phyloP scores from a whole-genome alignment of 257 asterid species.

The Nicotiana noctiflora region DNA sequence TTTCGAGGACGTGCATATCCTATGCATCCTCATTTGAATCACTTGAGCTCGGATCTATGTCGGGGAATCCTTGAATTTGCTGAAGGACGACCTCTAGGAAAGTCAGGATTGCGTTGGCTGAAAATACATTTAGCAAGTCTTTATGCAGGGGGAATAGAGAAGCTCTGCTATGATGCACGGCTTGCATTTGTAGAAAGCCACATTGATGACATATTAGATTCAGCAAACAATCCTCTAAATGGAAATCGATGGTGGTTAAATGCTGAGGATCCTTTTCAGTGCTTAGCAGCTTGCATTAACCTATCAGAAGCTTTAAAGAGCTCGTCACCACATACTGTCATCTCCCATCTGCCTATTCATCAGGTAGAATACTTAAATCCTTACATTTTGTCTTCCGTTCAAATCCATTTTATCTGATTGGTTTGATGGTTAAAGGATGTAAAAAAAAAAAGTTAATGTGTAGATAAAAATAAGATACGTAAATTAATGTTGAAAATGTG shows the following conservation, averaged over 20 bases:
- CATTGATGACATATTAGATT: constrained; percentile 67
- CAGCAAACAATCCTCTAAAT: constrained; percentile 69
- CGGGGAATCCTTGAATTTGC: constrained; percentile 95
- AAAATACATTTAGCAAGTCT: constrained; percentile 90
- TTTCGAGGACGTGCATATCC: constrained; percentile 99
- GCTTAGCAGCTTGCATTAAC: constrained; percentile 86
- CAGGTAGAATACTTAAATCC: constrained; percentile 37
- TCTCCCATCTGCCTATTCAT: constrained; percentile 89
- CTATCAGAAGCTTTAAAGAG: constrained; percentile 81
- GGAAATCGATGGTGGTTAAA: constrained; percentile 92
- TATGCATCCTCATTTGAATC: constrained; percentile 96
- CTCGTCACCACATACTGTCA: constrained; percentile 70
- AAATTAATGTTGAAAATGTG: neutral
- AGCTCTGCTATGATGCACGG: constrained; percentile 81
- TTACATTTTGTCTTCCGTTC: neutral
- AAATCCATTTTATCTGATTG: neutral
- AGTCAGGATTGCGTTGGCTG: constrained; percentile 80
- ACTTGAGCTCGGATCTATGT: constrained; percentile 89
- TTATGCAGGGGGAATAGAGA: constrained; percentile 81
- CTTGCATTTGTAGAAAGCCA: constrained; percentile 75
- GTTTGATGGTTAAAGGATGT: neutral
- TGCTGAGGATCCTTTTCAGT: constrained; percentile 97
- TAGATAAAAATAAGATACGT: neutral
- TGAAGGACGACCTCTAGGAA: constrained; percentile 84
- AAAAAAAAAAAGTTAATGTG: neutral